Evolutionary conservation across 495 filamentous ascomycete species (phyloP).

Genomic region (Copromyces sp.): DNA sequence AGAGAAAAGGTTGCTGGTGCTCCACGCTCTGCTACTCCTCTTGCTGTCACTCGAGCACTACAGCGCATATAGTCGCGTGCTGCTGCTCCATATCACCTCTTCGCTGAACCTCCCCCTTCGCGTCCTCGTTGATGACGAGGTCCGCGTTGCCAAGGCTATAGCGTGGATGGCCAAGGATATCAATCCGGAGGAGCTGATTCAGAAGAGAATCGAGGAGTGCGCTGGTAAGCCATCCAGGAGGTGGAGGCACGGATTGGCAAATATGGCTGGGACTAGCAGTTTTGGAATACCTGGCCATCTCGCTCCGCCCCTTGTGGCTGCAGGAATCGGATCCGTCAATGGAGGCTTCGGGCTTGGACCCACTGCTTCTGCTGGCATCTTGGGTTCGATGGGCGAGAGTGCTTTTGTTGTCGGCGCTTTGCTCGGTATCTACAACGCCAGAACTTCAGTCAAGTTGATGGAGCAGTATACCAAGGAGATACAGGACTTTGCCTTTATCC

Average conservation of each 20-base stretch:
- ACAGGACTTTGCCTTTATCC: constrained; percentile 80
- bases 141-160: constrained; percentile 61
- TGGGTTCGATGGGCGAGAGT: constrained; percentile 70
- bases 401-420: constrained; percentile 68
- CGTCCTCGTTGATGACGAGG: constrained; percentile 60
- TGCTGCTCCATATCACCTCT: constrained; percentile 60
- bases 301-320: constrained; percentile 71
- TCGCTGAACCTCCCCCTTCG: constrained; percentile 56
- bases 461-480: constrained; percentile 80
- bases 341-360: constrained; percentile 68
- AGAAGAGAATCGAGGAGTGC: constrained; percentile 55
- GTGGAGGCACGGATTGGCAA: constrained; percentile 59
- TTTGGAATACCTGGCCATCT: constrained; percentile 69
- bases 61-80: constrained; percentile 59
- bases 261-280: constrained; percentile 55
- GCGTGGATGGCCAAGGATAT: constrained; percentile 64
- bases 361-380: constrained; percentile 57
- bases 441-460: constrained; percentile 79
- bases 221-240: constrained; percentile 46
- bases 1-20: constrained; percentile 37
- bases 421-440: constrained; percentile 82
- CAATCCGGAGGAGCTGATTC: constrained; percentile 53
- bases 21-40: constrained; percentile 58
- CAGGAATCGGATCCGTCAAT: constrained; percentile 72
- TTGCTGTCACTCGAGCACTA: constrained; percentile 77